Conservation (phyloP, 2,329 filamentous ascomycete species). For the Fusarium udum region DNA sequence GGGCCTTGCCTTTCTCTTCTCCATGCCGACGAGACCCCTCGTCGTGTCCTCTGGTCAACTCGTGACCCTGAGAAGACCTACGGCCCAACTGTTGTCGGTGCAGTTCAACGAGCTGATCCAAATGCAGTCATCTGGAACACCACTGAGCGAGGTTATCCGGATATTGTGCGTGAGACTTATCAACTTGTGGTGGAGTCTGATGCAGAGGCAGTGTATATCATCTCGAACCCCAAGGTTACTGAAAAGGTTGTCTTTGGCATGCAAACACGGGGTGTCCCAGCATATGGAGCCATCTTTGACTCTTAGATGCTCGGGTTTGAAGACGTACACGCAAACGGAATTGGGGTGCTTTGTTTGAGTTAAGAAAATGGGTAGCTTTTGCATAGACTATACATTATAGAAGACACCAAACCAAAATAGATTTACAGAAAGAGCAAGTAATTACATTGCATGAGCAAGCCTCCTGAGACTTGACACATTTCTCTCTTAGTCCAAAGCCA, state of each 20-base stretch:
- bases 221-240: conserved; percentile 14
- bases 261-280: background rate
- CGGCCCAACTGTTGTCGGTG: background rate
- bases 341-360: too few species aligned
- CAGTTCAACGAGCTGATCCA: conserved; percentile 9
- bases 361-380: background rate
- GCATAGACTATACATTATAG: background rate
- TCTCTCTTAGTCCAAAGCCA: background rate
- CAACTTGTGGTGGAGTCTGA: conserved; percentile 13
- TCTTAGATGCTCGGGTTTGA: background rate
- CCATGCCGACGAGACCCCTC: conserved; percentile 3
- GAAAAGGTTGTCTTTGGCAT: conserved; percentile 16
- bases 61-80: conserved; percentile 17
- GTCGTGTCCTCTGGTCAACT: conserved; percentile 11
- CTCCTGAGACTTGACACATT: accelerated
- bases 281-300: conserved; percentile 16
- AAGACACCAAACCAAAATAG: accelerated
- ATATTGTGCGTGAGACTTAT: conserved; percentile 14
- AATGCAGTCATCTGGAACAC: conserved; percentile 18
- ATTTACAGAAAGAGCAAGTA: background rate
- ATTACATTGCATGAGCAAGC: too few species aligned
- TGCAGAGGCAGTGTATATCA: conserved; percentile 15
- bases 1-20: conserved; percentile 11
- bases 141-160: conserved; percentile 7
- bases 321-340: background rate